Conservation (phyloP, 2,329 filamentous ascomycete genomes). For the Penicillium sp. region DNA sequence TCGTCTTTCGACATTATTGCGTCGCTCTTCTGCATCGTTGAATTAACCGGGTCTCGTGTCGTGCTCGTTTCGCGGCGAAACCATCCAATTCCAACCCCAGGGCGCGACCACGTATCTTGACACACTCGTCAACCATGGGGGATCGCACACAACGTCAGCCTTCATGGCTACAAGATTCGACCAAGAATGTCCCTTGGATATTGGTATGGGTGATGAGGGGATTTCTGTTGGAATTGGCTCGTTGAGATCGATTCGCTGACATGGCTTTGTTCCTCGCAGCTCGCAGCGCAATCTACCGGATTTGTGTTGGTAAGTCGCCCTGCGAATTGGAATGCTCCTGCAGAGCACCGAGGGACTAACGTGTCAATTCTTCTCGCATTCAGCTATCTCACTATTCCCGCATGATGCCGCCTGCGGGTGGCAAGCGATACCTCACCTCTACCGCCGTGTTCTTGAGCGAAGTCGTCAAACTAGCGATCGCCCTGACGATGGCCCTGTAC, state of each 20-base stretch:
- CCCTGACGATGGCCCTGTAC: slow-evolving; percentile 82
- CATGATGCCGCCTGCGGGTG: slow-evolving; percentile 81
- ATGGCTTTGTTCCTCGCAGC: slow-evolving; percentile 29
- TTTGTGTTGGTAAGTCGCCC: slow-evolving; percentile 46
- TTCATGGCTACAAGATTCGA: slow-evolving; percentile 36
- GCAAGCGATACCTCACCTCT: slow-evolving; percentile 88
- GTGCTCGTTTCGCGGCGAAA: slow-evolving; percentile 11
- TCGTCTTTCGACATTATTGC: neutral
- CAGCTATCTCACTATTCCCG: slow-evolving; percentile 93
- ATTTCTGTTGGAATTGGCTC: neutral
- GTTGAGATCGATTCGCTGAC: slow-evolving; percentile 10
- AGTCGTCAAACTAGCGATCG: slow-evolving; percentile 84
- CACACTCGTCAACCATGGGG: slow-evolving; percentile 31
- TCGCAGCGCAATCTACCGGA: slow-evolving; percentile 47
- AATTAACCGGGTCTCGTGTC: neutral
- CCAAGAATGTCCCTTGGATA: slow-evolving; percentile 41
- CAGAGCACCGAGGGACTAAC: slow-evolving; percentile 11
- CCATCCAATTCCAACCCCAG: slow-evolving; percentile 6
- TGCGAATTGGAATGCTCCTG: neutral
- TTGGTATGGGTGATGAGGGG: slow-evolving; percentile 37
- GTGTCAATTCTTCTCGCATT: neutral
- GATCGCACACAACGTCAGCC: slow-evolving; percentile 36
- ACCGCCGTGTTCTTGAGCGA: slow-evolving; percentile 95
- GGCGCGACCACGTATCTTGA: slow-evolving; percentile 10
- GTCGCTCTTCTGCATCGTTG: slow-evolving; percentile 3